These are phyloP conservation scores for Spathaspora jeffriesii DNA, from an alignment of 1,139 yeast species.

Conservation along the genomic window DNA sequence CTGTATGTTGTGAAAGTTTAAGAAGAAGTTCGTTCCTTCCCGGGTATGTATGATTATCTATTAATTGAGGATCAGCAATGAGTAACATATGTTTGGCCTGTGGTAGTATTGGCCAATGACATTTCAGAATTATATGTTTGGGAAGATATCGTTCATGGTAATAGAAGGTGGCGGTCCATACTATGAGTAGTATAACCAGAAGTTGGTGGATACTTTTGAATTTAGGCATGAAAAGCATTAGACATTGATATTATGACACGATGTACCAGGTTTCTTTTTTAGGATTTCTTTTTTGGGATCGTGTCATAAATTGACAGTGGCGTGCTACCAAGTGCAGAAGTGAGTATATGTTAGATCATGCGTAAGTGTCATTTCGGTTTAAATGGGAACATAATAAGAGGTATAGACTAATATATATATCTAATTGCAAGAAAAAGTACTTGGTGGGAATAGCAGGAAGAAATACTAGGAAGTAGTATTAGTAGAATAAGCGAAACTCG, in stretches of 20 bases:
- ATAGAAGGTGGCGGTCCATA: slow-evolving; percentile 34
- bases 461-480: too few relatives aligned
- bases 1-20: slow-evolving; percentile 47
- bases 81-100: slow-evolving; percentile 25
- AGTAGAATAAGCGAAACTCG: too few relatives aligned
- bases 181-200: slow-evolving; percentile 18
- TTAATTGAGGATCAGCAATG: slow-evolving; percentile 49
- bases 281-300: slow-evolving; percentile 3
- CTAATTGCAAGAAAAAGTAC: too few relatives aligned
- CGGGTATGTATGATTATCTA: slow-evolving; percentile 52
- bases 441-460: too few relatives aligned
- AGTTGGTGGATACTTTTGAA: slow-evolving; percentile 17
- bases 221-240: slow-evolving; percentile 8
- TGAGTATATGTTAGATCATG: too few relatives aligned
- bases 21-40: slow-evolving; percentile 38
- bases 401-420: too few relatives aligned
- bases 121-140: slow-evolving; percentile 22
- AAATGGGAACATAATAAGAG: too few relatives aligned
- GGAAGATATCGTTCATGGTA: slow-evolving; percentile 38
- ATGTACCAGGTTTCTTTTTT: slow-evolving; percentile 1
- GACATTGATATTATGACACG: too few relatives aligned
- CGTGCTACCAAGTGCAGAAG: too few relatives aligned
- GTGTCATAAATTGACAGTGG: too few relatives aligned
- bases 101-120: slow-evolving; percentile 30
- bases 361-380: too few relatives aligned